Base-by-base conservation (phyloP, 129 eudicot species). In the Rutidosis leptorrhynchoides region DNA sequence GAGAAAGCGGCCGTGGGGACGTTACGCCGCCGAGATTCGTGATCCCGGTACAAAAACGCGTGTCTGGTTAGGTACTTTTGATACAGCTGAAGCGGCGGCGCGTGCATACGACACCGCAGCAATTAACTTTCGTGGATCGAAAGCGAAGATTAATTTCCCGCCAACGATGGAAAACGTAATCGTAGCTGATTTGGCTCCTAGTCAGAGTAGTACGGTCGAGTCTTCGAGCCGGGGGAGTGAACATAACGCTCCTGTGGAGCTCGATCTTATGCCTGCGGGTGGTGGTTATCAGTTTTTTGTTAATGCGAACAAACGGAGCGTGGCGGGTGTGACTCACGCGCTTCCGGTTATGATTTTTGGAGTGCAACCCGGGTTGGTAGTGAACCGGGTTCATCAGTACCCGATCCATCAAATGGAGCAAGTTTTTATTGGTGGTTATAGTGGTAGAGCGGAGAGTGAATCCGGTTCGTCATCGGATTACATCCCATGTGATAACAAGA, bases 1-100 rank as follows among this genome's bases (percentile, higher is more conserved):
- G 10, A 69, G 94, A 56, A 86, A 83, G 86, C 59, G 94, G 75
- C 94, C 94, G n/a, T 86, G 94, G 94, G 94, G 94, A 3, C 89
- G 94, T 15, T 86, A 86, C 69, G 94, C 94, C n/a, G 94, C 94
- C 15, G 94, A 86, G 71, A 86, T 86, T 53, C 86, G 94, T 0
- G 94, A 86, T 55, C 94, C 94, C 7, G 79, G 80, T 11, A 86
- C 85, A 29, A 83, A 80, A 51, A 83, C 76, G 46, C 78, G 94
- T 3, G 94, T 86, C 46, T 86, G 94, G 94, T 29, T 86, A 15
- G 94, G 94, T 7, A 86, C 94, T 0, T 86, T 83, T 43, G 93
- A 85, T 48, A 85, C 88, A 54, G 92, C 92, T 22, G 88, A 82
- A 77, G 88, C 77, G 35, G 93, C 94, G 4, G 94, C 94, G 5